phyloP scores from a whole-genome alignment of 1,284 basidiomycete genomes.

The Ustilago nuda region DNA sequence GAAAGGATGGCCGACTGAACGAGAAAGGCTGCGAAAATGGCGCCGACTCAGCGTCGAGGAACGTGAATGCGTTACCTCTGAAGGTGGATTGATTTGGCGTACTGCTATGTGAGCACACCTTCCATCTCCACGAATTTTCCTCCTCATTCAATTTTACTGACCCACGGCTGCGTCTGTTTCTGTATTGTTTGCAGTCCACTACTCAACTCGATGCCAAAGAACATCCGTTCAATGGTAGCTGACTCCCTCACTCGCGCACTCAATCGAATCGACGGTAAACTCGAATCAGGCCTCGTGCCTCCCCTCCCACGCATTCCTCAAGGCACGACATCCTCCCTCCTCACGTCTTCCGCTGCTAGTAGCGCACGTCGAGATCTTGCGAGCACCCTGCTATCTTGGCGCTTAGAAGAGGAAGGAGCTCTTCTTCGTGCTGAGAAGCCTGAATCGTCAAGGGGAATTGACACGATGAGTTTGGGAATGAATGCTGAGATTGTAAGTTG shows the following conservation, averaged over 20 bases:
- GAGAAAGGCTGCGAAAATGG: slow-evolving; percentile 42
- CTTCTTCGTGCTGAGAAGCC: slow-evolving; percentile 19
- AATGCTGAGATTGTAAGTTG: slow-evolving; percentile 42
- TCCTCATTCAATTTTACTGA: background rate
- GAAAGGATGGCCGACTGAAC: slow-evolving; percentile 40
- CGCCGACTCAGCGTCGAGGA: slow-evolving; percentile 44
- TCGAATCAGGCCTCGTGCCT: slow-evolving; percentile 41
- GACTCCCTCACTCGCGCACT: slow-evolving; percentile 31
- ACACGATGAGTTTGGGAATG: slow-evolving; percentile 29
- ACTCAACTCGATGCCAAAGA: slow-evolving; percentile 47
- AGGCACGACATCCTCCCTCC: slow-evolving; percentile 3
- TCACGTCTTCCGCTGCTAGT: background rate
- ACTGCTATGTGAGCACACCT: slow-evolving; percentile 30
- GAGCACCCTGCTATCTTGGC: slow-evolving; percentile 46
- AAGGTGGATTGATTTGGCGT: slow-evolving; percentile 56
- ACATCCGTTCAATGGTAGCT: slow-evolving; percentile 41
- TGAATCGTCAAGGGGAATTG: background rate
- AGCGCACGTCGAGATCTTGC: slow-evolving; percentile 28
- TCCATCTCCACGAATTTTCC: background rate
- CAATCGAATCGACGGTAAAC: slow-evolving; percentile 38
- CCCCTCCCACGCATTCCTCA: slow-evolving; percentile 35
- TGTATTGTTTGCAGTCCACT: slow-evolving; percentile 21
- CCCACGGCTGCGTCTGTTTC: background rate
- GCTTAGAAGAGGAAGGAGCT: slow-evolving; percentile 38
- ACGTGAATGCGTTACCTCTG: slow-evolving; percentile 47